Evolutionary conservation across 192 early-diverging fungal genomes (phyloP), one percentile per base, ranked within the genome.

Genomic region (Radiomyces spectabilis): DNA sequence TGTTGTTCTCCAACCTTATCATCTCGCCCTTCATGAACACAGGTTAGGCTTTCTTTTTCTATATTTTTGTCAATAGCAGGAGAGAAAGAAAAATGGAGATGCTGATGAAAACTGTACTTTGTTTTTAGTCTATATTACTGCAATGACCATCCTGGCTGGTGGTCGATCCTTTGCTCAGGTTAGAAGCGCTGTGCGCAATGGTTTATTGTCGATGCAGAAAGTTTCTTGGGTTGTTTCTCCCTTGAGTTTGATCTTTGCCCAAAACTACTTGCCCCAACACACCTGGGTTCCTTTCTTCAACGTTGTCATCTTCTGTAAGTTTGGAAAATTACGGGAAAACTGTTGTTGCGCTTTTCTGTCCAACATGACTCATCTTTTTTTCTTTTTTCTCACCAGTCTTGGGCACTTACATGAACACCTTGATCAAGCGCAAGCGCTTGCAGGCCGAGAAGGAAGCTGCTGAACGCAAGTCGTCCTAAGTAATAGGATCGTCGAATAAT

Each of bases 221-320:
- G 81, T 90, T 7, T 86, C 86, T 18, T 92, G 85, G 85, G 65
- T 88, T 15, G 73, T 93, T 27, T 92, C 84, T 55, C 93, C 93
- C 15, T 37, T 83, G 9, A 74, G 87, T 2, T 86, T 92, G 78
- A 73, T 77, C 21, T 71, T 89, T 64, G 90, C 93, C 5, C 82
- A 85, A 75, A 82, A 78, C 63, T 84, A 83, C 53, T 65, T 95
- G 41, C 79, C 76, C n/a, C 88, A 83, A 9, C 69, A 78, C 34
- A 68, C 85, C 39, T 95, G 91, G 91, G 79, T 90, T 24, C 93
- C 93, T 21, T 95, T 93, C 79, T 95, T 93, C 74, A 92, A 93
- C 73, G 38, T 85, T 21, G 72, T 95, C 40, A 81, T 80, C 18
- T 94, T 94, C 56, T 65, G 67, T 69, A 69, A 69, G 59, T 68